Evolutionary conservation across 1,139 yeast genomes (phyloP).

Genomic region (Yarrowia galli): DNA sequence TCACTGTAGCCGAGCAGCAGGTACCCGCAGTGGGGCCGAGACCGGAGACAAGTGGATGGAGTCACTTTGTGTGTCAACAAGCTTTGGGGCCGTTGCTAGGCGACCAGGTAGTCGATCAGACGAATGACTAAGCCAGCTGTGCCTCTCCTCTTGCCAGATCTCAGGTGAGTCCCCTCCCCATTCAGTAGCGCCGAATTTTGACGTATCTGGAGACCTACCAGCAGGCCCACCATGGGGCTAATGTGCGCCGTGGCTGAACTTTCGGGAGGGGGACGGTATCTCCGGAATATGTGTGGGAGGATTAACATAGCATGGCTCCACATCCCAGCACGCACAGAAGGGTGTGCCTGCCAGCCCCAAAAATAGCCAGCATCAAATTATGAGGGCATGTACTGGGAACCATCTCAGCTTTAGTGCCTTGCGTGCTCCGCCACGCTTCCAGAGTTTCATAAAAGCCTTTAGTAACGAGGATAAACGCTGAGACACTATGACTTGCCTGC

Average conservation of each 20-base stretch:
- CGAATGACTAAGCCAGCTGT: neutral
- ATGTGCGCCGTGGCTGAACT: conserved; percentile 15
- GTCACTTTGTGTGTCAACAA: conserved; percentile 1
- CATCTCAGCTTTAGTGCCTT: conserved; percentile 15
- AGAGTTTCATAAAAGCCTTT: neutral
- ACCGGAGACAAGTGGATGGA: neutral
- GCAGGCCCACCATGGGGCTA: neutral
- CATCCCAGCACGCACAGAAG: neutral
- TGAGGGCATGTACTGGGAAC: conserved; percentile 22
- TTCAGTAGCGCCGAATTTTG: neutral
- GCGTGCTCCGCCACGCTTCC: conserved; percentile 13
- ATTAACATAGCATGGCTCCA: conserved; percentile 3
- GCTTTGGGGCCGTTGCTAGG: neutral
- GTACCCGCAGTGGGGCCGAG: conserved; percentile 7
- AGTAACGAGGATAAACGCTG: neutral
- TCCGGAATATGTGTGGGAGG: conserved; percentile 21
- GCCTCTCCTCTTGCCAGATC: neutral
- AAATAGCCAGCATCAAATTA: neutral
- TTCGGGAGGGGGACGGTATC: conserved; percentile 5
- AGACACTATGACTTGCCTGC: neutral
- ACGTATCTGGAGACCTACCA: neutral
- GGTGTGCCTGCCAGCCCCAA: neutral
- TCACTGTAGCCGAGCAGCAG: conserved; percentile 19
- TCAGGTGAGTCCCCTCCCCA: neutral
- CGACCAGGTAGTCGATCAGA: neutral